Evolutionary conservation across 768 basidiomycete species (phyloP), one percentile per base, ranked within the genome.

Genomic region (Ramaria sp.): DNA sequence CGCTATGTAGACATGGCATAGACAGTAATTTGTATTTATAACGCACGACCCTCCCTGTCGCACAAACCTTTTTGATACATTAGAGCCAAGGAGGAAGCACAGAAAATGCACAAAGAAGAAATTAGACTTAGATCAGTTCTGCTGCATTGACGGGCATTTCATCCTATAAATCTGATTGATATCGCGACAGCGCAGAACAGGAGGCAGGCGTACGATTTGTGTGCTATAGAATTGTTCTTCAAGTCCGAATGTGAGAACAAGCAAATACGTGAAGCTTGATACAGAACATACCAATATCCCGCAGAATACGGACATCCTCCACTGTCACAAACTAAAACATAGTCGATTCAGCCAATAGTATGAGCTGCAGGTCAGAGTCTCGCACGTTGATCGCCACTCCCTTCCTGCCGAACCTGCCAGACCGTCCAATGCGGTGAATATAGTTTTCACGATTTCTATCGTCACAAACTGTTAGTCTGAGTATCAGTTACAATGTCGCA

Each of bases 121-220:
- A 9, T 27, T 31, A 42, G 20, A 30, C 24, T 10, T 79, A 96
- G 66, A 97, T 95, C 59, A 96, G 83, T 70, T 98, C 94, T 47
- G 94, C 94, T 58, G 95, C 94, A 70, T 98, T 96, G 59, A 96
- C 88, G 6, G 91, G 94, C 94, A 98, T 98, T 78, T 98, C 95
- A 66, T 96, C 93, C 87, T 96, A 59, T 53, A 62, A 63, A 61
- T 53, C 20, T 55, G 51, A 34, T 54, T 69, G 60, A 73, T 64
- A 60, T 58, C 31, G 19, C 51, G 48, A 30, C 30, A 48, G 6
- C 11, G 45, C 30, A 27, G 50, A 56, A 54, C 58, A 58, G 46
- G 50, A 46, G 13, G 31, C 41, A 48, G 54, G 66, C 80, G 70
- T 70, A 91, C 90, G 66, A 93, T 91, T 67, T 92, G 91, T 60